phyloP scores from a whole-genome alignment of 441 rosid genomes.

The Corymbia calophylla region DNA sequence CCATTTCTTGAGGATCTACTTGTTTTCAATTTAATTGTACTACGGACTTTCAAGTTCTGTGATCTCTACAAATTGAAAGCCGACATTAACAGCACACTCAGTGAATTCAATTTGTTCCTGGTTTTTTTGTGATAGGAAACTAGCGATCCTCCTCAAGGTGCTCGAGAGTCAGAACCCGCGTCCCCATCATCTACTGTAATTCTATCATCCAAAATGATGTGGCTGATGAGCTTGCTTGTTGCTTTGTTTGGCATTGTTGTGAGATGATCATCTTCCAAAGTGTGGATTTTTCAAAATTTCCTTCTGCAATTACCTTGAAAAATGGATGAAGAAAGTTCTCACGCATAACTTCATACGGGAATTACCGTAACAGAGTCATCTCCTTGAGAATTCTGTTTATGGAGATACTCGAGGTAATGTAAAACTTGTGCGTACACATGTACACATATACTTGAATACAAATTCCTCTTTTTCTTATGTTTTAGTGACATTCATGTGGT shows the following conservation, averaged over 20 bases:
- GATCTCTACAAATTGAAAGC: neutral
- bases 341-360: neutral
- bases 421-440: neutral
- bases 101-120: neutral
- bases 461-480: neutral
- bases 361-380: neutral
- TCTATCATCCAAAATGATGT: neutral
- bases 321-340: neutral
- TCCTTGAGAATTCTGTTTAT: neutral
- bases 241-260: neutral
- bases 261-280: neutral
- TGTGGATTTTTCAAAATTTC: neutral
- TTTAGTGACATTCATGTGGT: neutral
- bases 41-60: neutral
- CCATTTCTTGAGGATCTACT: neutral
- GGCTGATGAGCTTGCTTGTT: neutral
- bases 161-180: neutral
- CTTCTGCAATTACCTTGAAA: neutral
- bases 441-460: neutral
- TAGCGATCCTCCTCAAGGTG: neutral
- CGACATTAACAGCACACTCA: accelerated
- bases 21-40: neutral
- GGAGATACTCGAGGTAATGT: neutral
- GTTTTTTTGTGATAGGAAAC: neutral
- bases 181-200: neutral